A percentile compares a stretch with the other conserved stretches of the same genome.
Evolutionary conservation across 192 early-diverging fungal genomes (phyloP).

Genomic region (Chytriomyces sp.): DNA sequence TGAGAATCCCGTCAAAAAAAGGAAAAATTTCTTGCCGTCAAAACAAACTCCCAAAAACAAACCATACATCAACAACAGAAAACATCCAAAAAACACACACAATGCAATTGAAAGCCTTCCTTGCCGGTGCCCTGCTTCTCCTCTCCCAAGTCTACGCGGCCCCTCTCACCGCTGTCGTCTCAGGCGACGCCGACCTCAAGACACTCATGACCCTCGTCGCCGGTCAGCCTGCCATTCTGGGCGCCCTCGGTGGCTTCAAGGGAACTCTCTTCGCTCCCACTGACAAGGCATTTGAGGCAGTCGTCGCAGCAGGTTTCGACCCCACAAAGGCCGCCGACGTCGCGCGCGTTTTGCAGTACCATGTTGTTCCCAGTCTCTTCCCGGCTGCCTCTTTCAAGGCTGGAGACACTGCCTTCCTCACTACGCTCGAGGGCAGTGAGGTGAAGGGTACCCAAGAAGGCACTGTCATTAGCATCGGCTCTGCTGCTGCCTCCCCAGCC

Average conservation of each 20-base stretch:
- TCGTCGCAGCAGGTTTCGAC: slow-evolving; percentile 20
- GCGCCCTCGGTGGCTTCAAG: slow-evolving; percentile 11
- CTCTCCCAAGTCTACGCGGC: background rate
- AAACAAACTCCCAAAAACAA: too few relatives aligned
- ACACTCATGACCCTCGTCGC: slow-evolving; percentile 24
- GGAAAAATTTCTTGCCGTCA: too few relatives aligned
- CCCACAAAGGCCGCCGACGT: background rate
- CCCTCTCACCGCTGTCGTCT: slow-evolving; percentile 17
- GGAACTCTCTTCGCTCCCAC: slow-evolving; percentile 38
- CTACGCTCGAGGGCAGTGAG: slow-evolving; percentile 24
- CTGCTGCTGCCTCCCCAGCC: slow-evolving; percentile 6
- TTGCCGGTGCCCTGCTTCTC: background rate
- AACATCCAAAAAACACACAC: too few relatives aligned
- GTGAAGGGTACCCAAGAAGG: background rate
- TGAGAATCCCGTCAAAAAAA: too few relatives aligned
- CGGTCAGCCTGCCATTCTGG: slow-evolving; percentile 9
- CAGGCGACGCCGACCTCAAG: background rate
- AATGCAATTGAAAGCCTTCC: background rate
- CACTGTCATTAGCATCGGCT: background rate
- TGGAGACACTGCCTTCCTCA: slow-evolving; percentile 12
- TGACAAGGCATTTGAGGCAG: slow-evolving; percentile 20
- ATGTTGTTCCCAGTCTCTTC: slow-evolving; percentile 13
- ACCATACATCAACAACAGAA: too few relatives aligned
- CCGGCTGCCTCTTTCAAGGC: slow-evolving; percentile 10
- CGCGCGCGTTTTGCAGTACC: slow-evolving; percentile 20